Evolutionary conservation across 2,329 filamentous ascomycete genomes (phyloP).

Genomic region (Cladosporium halotolerans): DNA sequence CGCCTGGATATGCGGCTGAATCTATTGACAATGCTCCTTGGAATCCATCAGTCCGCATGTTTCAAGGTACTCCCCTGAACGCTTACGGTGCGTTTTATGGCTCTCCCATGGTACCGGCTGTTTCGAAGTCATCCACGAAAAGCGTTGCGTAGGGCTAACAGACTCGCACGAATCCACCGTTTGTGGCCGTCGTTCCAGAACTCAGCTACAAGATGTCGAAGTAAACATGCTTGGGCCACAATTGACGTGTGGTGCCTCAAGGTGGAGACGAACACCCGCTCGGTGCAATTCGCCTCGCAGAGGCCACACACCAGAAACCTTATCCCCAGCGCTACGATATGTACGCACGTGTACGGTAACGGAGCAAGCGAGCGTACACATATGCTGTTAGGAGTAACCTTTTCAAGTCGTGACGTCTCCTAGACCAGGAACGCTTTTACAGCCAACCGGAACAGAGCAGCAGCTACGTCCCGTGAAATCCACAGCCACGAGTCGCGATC

Average conservation of each 20-base stretch:
- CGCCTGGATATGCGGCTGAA: background rate
- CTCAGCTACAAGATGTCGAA: background rate
- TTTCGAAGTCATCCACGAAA: too few relatives aligned
- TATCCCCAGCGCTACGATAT: too few relatives aligned
- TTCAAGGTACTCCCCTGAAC: conserved; percentile 3
- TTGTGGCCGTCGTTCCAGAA: conserved; percentile 2
- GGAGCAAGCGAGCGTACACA: too few relatives aligned
- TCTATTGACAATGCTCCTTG: background rate
- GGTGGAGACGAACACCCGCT: background rate
- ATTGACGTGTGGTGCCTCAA: background rate
- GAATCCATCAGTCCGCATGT: conserved; percentile 2
- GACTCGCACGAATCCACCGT: background rate
- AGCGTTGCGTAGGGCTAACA: too few relatives aligned
- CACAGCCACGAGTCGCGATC: conserved; percentile 6
- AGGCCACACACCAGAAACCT: too few relatives aligned
- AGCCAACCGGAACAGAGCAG: background rate
- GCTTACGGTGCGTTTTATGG: background rate
- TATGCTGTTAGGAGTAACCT: too few relatives aligned
- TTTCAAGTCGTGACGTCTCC: too few relatives aligned
- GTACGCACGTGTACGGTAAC: too few relatives aligned
- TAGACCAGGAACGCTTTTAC: too few relatives aligned
- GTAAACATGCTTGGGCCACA: background rate
- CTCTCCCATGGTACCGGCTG: too few relatives aligned
- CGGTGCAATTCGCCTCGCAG: too few relatives aligned
- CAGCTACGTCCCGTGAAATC: background rate